A percentile compares a stretch with the other conserved stretches of the same genome.
phyloP scores from a whole-genome alignment of 2,329 filamentous ascomycete genomes.

The Arthrinium phaeospermum region DNA sequence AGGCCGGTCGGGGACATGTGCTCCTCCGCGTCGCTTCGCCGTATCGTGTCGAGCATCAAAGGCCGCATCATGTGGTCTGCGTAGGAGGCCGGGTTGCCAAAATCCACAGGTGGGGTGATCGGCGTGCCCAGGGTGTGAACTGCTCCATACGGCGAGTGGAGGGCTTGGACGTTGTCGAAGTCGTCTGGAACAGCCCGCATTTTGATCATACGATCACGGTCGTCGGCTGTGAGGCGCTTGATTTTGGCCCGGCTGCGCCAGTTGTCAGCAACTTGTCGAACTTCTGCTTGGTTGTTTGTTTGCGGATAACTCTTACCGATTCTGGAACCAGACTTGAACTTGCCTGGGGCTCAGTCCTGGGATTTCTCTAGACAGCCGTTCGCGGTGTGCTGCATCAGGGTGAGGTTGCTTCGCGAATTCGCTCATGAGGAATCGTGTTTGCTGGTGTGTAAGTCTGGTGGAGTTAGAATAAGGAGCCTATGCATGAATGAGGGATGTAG shows the following conservation, averaged over 20 bases:
- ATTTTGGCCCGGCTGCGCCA: conserved; percentile 68
- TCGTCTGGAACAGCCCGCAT: conserved; percentile 74
- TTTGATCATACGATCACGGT: conserved; percentile 73
- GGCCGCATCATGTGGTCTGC: conserved; percentile 69
- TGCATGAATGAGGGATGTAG: neutral
- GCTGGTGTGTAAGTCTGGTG: conserved; percentile 85
- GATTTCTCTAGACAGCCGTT: conserved; percentile 86
- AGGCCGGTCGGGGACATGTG: conserved; percentile 71
- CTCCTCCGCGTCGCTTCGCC: conserved; percentile 67
- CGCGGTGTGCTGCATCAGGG: conserved; percentile 88
- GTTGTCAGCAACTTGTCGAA: conserved; percentile 29
- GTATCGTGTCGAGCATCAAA: conserved; percentile 70
- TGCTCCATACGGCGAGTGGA: conserved; percentile 71
- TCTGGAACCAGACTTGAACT: conserved; percentile 98
- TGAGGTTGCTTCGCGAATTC: conserved; percentile 95
- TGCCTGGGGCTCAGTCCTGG: conserved; percentile 89
- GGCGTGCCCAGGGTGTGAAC: conserved; percentile 58
- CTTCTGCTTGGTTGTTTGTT: neutral
- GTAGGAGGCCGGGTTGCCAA: conserved; percentile 55
- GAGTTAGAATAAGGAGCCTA: conserved; percentile 17
- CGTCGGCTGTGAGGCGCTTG: conserved; percentile 72
- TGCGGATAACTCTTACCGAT: conserved; percentile 67
- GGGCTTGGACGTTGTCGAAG: conserved; percentile 72
- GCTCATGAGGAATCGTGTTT: conserved; percentile 97
- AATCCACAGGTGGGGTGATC: conserved; percentile 55